These are phyloP conservation scores for Acer negundo DNA, from an alignment of 345 rosid species.

Conservation along the genomic window DNA sequence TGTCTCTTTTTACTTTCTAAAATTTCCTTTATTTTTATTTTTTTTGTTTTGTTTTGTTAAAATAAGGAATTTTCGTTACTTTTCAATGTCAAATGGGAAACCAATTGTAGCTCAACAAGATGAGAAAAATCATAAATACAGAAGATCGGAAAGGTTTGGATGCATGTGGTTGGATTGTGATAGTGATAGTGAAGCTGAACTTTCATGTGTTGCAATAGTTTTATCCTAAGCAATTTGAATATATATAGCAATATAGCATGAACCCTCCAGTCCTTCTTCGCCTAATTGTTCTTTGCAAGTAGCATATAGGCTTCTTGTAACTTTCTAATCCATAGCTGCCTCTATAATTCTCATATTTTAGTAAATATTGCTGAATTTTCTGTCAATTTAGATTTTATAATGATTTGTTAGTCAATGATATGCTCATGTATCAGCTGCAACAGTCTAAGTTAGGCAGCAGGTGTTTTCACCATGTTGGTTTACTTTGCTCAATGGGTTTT, in stretches of 20 bases:
- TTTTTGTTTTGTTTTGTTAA: not conserved
- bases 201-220: constrained; percentile 16
- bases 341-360: not conserved
- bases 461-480: not conserved
- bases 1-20: constrained; percentile 23
- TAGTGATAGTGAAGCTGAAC: not conserved
- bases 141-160: constrained; percentile 8
- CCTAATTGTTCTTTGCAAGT: not conserved
- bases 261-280: not conserved
- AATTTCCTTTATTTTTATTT: not conserved
- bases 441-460: not conserved
- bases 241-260: not conserved
- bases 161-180: constrained; percentile 19
- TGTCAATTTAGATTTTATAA: not conserved
- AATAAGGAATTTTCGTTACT: not conserved
- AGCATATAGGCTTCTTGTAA: not conserved
- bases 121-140: constrained; percentile 20
- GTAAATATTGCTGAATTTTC: not conserved
- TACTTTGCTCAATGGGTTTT: not conserved
- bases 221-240: not conserved
- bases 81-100: constrained; percentile 10
- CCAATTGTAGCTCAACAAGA: constrained; percentile 18
- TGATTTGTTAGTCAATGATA: not conserved
- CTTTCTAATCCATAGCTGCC: not conserved
- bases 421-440: not conserved